Percentiles rank a stretch among this genome's conserved stretches.
Conservation (phyloP, 2,329 filamentous ascomycete genomes). For the Orbilia javanica region DNA sequence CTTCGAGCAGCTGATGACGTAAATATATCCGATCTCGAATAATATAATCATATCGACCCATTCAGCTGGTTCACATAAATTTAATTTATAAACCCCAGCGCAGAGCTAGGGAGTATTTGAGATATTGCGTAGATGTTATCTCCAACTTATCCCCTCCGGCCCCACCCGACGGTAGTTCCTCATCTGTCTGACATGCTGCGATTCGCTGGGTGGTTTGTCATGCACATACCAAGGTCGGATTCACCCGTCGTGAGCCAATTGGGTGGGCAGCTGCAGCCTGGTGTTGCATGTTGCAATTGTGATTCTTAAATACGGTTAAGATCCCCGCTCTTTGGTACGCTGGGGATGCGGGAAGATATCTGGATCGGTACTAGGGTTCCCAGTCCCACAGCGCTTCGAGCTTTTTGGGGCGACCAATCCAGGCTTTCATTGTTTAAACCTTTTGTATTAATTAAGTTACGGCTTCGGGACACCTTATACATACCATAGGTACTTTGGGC, state of each 20-base stretch:
- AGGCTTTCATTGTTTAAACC: no score
- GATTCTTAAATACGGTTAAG: neutral
- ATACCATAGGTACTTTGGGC: no score
- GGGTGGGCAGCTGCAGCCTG: neutral
- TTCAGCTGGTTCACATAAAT: neutral
- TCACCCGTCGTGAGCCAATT: neutral
- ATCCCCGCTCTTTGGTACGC: neutral
- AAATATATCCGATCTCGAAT: neutral
- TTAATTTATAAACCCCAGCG: neutral
- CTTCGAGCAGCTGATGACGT: no score
- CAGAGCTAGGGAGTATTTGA: neutral
- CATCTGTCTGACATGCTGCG: slow-evolving; percentile 2
- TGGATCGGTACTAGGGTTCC: neutral
- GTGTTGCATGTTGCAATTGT: neutral
- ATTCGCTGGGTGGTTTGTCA: neutral
- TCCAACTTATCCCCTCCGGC: neutral
- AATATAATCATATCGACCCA: no score
- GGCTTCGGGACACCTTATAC: no score
- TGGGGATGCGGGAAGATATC: neutral
- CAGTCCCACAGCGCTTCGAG: neutral
- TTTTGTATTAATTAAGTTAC: no score
- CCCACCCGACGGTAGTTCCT: neutral
- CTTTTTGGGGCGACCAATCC: no score
- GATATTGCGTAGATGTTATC: no score
- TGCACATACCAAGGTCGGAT: neutral